These are phyloP conservation scores for Verbascum thapsus DNA, from an alignment of 257 asterid genomes.

Conservation along the genomic window DNA sequence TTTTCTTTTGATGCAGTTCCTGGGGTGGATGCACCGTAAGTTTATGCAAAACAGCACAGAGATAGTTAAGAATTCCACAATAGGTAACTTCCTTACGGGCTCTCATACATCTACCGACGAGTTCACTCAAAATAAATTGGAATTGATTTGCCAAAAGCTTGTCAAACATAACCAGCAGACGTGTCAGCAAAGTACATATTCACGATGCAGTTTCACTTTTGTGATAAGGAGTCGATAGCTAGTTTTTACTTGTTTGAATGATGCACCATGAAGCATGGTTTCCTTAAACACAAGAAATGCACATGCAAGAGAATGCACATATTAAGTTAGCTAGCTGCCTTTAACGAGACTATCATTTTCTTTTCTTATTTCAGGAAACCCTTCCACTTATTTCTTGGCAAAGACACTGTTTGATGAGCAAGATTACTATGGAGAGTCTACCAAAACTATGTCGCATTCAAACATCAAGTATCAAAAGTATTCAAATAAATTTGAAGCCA, in stretches of 20 bases:
- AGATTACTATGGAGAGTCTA: constrained; percentile 42
- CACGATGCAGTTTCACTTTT: neutral
- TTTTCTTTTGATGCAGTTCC: constrained; percentile 59
- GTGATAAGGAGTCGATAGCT: neutral
- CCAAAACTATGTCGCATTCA: constrained; percentile 34
- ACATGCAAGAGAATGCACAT: constrained; percentile 23
- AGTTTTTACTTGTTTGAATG: neutral
- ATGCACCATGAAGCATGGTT: constrained; percentile 17
- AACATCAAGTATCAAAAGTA: constrained; percentile 35
- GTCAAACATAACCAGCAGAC: constrained; percentile 15
- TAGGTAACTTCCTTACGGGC: constrained; percentile 48
- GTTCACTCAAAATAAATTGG: too few relatives aligned
- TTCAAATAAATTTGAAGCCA: constrained; percentile 34
- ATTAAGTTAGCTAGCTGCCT: constrained; percentile 3
- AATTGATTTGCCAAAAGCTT: constrained; percentile 8
- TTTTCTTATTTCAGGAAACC: constrained; percentile 51
- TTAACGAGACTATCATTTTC: constrained; percentile 32
- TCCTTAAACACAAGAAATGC: constrained; percentile 11
- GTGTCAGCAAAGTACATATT: constrained; percentile 5
- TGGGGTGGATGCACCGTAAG: constrained; percentile 89
- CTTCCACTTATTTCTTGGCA: constrained; percentile 40
- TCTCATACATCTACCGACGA: constrained; percentile 12
- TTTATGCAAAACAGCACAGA: constrained; percentile 49
- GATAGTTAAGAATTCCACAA: constrained; percentile 45
- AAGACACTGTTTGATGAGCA: constrained; percentile 46